Evolutionary conservation across 176 grass and related monocot genomes (phyloP).

Genomic region (Sorghum bicolor): Sorghum_bicolor_NCBIv3 NC_012873.2:52043001-52043500

Average conservation of each 20-base stretch:
- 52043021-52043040: too few relatives aligned
- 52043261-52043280: not conserved
- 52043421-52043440: not conserved
- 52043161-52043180: not conserved
- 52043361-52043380: not conserved
- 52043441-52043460: slow-evolving; percentile 45
- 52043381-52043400: not conserved
- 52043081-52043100: too few relatives aligned
- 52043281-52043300: not conserved
- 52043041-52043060: too few relatives aligned
- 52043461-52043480: slow-evolving; percentile 67
- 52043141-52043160: not conserved
- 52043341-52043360: not conserved
- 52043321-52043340: not conserved
- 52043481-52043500: slow-evolving; percentile 83
- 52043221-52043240: not conserved
- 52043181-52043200: not conserved
- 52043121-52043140: too few relatives aligned
- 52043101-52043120: too few relatives aligned
- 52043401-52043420: not conserved
- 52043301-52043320: not conserved
- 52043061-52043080: too few relatives aligned
- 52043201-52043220: not conserved
- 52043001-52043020: too few relatives aligned
- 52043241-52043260: not conserved